Percentiles rank a stretch among this genome's conserved stretches.
phyloP scores from a whole-genome alignment of 2,329 filamentous ascomycete genomes.

The Fusarium annulatum region DNA sequence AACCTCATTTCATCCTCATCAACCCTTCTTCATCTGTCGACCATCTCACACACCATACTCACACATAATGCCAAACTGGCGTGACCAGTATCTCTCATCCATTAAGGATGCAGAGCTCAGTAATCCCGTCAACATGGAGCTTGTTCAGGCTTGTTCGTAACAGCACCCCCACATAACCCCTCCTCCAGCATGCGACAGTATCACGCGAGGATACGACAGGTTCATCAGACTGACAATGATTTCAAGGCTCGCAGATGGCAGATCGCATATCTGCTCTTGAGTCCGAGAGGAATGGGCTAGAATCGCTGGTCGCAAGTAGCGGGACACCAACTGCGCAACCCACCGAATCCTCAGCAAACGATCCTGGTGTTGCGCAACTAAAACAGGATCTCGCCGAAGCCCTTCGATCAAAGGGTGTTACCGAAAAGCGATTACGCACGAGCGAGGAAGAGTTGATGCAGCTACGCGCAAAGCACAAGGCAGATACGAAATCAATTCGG shows the following conservation, averaged over 20 bases:
- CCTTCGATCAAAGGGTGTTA: slow-evolving; percentile 76
- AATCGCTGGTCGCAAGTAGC: slow-evolving; percentile 45
- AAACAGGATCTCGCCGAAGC: slow-evolving; percentile 80
- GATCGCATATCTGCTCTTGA: slow-evolving; percentile 74
- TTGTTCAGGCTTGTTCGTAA: slow-evolving; percentile 81
- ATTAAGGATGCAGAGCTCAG: slow-evolving; percentile 79
- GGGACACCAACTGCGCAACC: slow-evolving; percentile 30
- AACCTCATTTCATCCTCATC: slow-evolving; percentile 1
- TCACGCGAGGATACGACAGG: neutral
- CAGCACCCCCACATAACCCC: slow-evolving; percentile 22
- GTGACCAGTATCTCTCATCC: slow-evolving; percentile 81
- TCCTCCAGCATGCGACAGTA: slow-evolving; percentile 26
- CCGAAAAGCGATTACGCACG: slow-evolving; percentile 71
- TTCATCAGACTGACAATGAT: slow-evolving; percentile 30
- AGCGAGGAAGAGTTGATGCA: slow-evolving; percentile 73
- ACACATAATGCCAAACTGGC: slow-evolving; percentile 73
- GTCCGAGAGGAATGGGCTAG: slow-evolving; percentile 63
- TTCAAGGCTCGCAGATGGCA: slow-evolving; percentile 70
- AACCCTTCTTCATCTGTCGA: neutral
- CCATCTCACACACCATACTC: neutral
- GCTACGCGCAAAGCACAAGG: slow-evolving; percentile 68
- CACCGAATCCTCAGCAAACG: slow-evolving; percentile 38
- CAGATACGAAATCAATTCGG: slow-evolving; percentile 71
- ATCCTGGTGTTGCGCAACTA: slow-evolving; percentile 60
- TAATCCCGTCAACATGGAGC: slow-evolving; percentile 67